Conservation (phyloP, 192 early-diverging fungal genomes). For the Funneliformis geosporum region DNA sequence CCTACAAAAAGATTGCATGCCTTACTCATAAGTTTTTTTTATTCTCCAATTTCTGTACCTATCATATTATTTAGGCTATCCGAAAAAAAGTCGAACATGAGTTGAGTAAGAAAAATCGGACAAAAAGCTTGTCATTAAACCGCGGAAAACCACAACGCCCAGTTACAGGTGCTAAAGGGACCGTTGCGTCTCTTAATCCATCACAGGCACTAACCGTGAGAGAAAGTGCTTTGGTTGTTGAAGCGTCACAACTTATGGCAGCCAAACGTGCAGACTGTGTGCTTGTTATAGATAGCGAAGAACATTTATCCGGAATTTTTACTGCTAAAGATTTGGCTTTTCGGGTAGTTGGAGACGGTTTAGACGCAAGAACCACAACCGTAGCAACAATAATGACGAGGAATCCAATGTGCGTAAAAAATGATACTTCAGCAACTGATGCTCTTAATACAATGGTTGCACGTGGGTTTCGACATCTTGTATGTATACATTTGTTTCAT, state of each 20-base stretch:
- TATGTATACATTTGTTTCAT: conserved; percentile 32
- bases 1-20: neutral
- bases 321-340: conserved; percentile 98
- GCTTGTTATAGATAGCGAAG: conserved; percentile 90
- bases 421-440: conserved; percentile 76
- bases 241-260: conserved; percentile 94
- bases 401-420: conserved; percentile 86
- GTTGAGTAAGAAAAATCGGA: conserved; percentile 52
- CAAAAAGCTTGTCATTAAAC: conserved; percentile 2
- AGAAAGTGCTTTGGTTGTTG: conserved; percentile 72
- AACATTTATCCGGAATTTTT: conserved; percentile 91
- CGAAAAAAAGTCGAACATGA: conserved; percentile 76
- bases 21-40: neutral
- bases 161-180: conserved; percentile 62
- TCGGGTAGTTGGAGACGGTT: conserved; percentile 78
- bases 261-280: conserved; percentile 96
- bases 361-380: conserved; percentile 63
- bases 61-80: conserved; percentile 44
- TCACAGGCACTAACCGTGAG: conserved; percentile 84
- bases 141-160: conserved; percentile 41
- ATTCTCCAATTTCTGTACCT: neutral
- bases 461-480: conserved; percentile 82
- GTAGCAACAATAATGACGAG: conserved; percentile 91
- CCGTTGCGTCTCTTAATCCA: conserved; percentile 87
- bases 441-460: conserved; percentile 83